Conservation (phyloP, 1,139 yeast genomes). For the Kluyveromyces sp. region DNA sequence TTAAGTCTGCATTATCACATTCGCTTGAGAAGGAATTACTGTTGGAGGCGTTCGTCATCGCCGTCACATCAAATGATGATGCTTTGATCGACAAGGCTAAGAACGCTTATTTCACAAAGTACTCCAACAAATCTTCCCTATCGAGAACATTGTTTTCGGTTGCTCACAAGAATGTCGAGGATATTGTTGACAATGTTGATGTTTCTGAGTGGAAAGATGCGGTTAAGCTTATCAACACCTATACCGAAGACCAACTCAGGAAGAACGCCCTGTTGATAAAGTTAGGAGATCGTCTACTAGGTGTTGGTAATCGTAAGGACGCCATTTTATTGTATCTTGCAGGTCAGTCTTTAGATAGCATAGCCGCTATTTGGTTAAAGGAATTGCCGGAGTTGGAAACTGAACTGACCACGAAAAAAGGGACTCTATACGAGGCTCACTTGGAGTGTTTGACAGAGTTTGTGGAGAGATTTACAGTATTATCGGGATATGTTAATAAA, state of each 20-base stretch:
- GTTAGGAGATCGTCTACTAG: constrained; percentile 67
- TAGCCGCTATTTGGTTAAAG: constrained; percentile 74
- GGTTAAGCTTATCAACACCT: constrained; percentile 62
- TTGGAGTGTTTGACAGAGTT: constrained; percentile 73
- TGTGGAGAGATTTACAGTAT: constrained; percentile 76
- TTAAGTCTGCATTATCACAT: constrained; percentile 58
- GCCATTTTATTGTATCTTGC: constrained; percentile 77
- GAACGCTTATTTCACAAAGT: constrained; percentile 58
- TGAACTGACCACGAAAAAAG: constrained; percentile 39
- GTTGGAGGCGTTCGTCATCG: constrained; percentile 75
- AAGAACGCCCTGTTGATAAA: constrained; percentile 47
- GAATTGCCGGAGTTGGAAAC: constrained; percentile 62
- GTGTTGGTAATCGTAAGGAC: constrained; percentile 49
- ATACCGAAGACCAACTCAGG: constrained; percentile 38
- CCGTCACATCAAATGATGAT: constrained; percentile 60
- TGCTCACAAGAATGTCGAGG: constrained; percentile 54
- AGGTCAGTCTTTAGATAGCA: constrained; percentile 74
- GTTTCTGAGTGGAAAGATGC: constrained; percentile 78
- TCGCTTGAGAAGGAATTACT: constrained; percentile 60
- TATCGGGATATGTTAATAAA: constrained; percentile 48
- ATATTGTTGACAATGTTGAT: constrained; percentile 71
- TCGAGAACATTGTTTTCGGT: constrained; percentile 70
- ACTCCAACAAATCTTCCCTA: constrained; percentile 45
- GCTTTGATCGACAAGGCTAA: constrained; percentile 58
- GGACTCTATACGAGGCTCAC: constrained; percentile 66